Evolutionary conservation across 768 basidiomycete species (phyloP).

Genomic region (Russula sp.): DNA sequence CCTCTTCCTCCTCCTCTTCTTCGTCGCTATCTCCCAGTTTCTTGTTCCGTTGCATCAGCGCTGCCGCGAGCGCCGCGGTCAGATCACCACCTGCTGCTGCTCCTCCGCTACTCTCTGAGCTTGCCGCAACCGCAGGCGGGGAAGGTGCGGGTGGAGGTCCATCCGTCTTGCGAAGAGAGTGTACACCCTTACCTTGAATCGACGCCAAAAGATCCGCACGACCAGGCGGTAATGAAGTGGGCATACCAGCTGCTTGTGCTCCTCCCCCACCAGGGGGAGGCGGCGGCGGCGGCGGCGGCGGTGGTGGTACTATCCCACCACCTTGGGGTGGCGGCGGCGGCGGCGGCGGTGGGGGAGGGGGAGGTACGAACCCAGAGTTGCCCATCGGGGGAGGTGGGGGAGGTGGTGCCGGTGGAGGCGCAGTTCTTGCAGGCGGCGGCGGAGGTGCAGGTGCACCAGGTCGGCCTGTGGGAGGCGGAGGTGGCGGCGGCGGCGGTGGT

Average conservation of each 20-base stretch:
- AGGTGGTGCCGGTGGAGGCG: conserved; percentile 27
- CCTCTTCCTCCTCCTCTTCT: conserved; percentile 34
- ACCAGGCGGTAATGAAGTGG: conserved; percentile 50
- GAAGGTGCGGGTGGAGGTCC: conserved; percentile 25
- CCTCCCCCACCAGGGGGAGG: conserved; percentile 50
- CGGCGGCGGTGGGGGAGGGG: conserved; percentile 31
- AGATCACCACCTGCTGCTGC: conserved; percentile 61
- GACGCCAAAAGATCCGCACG: conserved; percentile 65
- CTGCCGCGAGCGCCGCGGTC: conserved; percentile 78
- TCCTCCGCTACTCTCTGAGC: conserved; percentile 31
- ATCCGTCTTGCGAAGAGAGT: conserved; percentile 59
- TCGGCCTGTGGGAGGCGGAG: conserved; percentile 33
- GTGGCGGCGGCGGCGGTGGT: conserved; percentile 34
- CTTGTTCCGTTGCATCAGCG: conserved; percentile 77
- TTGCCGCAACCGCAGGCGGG: conserved; percentile 32
- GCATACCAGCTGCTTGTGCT: conserved; percentile 25
- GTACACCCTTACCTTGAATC: conserved; percentile 77
- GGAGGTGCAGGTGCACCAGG: conserved; percentile 22
- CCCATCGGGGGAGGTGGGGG: conserved; percentile 27
- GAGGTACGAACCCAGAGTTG: conserved; percentile 34
- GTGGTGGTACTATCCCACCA: conserved; percentile 35
- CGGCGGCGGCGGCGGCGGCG: conserved; percentile 37
- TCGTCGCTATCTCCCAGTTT: conserved; percentile 70
- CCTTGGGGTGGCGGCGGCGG: conserved; percentile 26
- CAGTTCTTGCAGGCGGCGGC: conserved; percentile 22